Percentiles rank a stretch among this genome's conserved stretches.
Conservation (phyloP, 2,329 filamentous ascomycete species). For the Beauveria scarabaeidicola region DNA sequence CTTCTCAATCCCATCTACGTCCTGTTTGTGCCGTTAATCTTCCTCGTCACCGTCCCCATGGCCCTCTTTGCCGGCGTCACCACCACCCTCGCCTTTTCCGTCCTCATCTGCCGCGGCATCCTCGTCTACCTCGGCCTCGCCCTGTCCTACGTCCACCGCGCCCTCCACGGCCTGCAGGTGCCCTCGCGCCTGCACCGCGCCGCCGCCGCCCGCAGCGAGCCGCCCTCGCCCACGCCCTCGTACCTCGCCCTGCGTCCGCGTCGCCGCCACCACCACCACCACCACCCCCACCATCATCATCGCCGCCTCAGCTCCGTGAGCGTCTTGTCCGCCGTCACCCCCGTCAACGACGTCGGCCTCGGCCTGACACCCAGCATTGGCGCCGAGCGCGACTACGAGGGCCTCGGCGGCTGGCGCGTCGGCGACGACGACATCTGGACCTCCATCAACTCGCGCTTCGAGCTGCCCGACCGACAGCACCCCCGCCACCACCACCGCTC, state of each 20-base stretch:
- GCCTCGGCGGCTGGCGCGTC: conserved; percentile 50
- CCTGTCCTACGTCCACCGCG: conserved; percentile 47
- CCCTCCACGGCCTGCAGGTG: conserved; percentile 35
- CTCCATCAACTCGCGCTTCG: conserved; percentile 43
- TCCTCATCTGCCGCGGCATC: conserved; percentile 52
- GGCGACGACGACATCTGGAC: conserved; percentile 40
- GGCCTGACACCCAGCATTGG: conserved; percentile 40
- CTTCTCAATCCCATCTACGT: conserved; percentile 46
- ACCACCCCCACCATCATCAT: too few species aligned
- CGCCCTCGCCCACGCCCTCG: conserved; percentile 12
- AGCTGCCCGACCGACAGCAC: conserved; percentile 36
- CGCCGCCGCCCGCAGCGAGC: conserved; percentile 14
- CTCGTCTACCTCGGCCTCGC: conserved; percentile 57
- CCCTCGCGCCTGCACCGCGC: conserved; percentile 22
- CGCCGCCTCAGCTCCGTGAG: conserved; percentile 28
- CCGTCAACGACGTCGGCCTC: conserved; percentile 28
- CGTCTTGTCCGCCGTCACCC: conserved; percentile 22
- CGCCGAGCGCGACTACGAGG: conserved; percentile 49
- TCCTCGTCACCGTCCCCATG: conserved; percentile 54
- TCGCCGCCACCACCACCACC: conserved; percentile 14
- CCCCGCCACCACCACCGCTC: conserved; percentile 35
- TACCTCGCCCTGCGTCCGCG: conserved; percentile 8
- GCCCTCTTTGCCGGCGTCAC: conserved; percentile 56
- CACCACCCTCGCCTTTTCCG: conserved; percentile 50
- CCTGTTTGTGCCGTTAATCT: conserved; percentile 53